These are phyloP conservation scores for Phaeophleospora eucalypticola DNA, from an alignment of 2,329 filamentous ascomycete species.

Conservation along the genomic window DNA sequence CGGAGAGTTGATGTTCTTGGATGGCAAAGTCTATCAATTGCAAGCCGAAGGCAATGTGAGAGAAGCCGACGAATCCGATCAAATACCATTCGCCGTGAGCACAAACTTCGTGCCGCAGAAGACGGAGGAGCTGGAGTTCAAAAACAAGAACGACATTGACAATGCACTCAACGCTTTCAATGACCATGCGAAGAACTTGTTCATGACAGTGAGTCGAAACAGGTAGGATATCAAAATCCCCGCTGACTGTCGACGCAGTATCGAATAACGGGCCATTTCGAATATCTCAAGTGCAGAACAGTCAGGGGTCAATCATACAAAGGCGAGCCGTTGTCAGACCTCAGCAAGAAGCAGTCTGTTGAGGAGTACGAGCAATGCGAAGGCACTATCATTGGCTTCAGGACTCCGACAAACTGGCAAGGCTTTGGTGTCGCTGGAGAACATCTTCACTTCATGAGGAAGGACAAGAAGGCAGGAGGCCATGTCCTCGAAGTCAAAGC, in stretches of 20 bases:
- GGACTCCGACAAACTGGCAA: constrained; percentile 38
- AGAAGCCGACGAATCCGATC: constrained; percentile 31
- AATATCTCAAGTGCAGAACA: constrained; percentile 31
- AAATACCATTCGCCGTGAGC: constrained; percentile 39
- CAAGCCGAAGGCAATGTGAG: constrained; percentile 35
- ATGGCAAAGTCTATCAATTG: constrained; percentile 41
- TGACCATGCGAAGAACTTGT: constrained; percentile 28
- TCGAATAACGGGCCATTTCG: constrained; percentile 29
- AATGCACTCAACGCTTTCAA: constrained; percentile 25
- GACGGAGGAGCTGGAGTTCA: constrained; percentile 22
- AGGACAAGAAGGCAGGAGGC: constrained; percentile 36
- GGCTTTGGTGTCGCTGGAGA: constrained; percentile 41
- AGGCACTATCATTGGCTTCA: constrained; percentile 43
- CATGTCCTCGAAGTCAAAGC: constrained; percentile 40
- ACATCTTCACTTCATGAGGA: constrained; percentile 41
- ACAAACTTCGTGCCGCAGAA: constrained; percentile 31
- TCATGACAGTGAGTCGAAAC: constrained; percentile 29
- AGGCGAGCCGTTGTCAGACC: constrained; percentile 32
- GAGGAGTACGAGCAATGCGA: constrained; percentile 35
- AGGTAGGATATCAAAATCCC: too few relatives aligned
- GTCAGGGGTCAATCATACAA: constrained; percentile 32
- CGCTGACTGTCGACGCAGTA: too few relatives aligned
- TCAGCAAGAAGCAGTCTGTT: constrained; percentile 40
- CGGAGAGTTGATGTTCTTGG: constrained; percentile 43
- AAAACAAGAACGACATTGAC: constrained; percentile 27